These are phyloP conservation scores for Beauveria caledonica DNA, from an alignment of 2,329 filamentous ascomycete genomes.

Conservation along the genomic window DNA sequence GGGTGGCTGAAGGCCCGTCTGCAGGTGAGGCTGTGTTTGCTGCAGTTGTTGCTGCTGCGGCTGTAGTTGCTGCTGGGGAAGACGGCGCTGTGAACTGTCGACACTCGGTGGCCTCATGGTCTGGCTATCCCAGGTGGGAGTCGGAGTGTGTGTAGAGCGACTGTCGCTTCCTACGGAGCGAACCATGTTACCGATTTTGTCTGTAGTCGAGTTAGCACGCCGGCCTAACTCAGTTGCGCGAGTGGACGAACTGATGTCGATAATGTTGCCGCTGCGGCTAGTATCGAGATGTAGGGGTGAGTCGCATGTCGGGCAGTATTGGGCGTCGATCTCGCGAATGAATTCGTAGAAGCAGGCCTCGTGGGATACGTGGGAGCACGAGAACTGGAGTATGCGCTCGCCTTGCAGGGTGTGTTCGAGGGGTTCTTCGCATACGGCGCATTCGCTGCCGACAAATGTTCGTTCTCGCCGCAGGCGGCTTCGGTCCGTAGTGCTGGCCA, in stretches of 20 bases:
- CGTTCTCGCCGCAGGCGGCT: constrained; percentile 76
- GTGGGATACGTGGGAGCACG: constrained; percentile 93
- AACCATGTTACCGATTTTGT: constrained; percentile 91
- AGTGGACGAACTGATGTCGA: constrained; percentile 66
- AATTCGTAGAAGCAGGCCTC: constrained; percentile 99
- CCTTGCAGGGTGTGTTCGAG: constrained; percentile 90
- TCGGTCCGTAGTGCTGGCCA: constrained; percentile 52
- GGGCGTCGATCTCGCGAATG: constrained; percentile 87
- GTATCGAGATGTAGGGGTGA: constrained; percentile 87
- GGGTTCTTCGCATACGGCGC: constrained; percentile 93
- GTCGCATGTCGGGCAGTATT: constrained; percentile 91
- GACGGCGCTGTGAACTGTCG: constrained; percentile 29
- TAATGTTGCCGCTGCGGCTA: constrained; percentile 82
- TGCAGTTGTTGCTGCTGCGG: constrained; percentile 24
- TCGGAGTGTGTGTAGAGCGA: constrained; percentile 46
- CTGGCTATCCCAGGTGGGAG: constrained; percentile 62
- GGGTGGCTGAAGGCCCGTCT: not conserved
- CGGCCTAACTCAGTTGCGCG: constrained; percentile 16
- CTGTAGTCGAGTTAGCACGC: constrained; percentile 39
- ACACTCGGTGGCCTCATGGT: constrained; percentile 46
- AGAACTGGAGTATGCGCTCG: constrained; percentile 90
- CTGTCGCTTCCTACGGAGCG: constrained; percentile 65
- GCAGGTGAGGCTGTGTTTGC: constrained; percentile 19
- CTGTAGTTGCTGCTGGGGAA: constrained; percentile 29
- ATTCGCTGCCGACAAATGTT: constrained; percentile 91